These are phyloP conservation scores for Colletotrichum scovillei DNA, from an alignment of 2,329 filamentous ascomycete species.

Conservation along the genomic window DNA sequence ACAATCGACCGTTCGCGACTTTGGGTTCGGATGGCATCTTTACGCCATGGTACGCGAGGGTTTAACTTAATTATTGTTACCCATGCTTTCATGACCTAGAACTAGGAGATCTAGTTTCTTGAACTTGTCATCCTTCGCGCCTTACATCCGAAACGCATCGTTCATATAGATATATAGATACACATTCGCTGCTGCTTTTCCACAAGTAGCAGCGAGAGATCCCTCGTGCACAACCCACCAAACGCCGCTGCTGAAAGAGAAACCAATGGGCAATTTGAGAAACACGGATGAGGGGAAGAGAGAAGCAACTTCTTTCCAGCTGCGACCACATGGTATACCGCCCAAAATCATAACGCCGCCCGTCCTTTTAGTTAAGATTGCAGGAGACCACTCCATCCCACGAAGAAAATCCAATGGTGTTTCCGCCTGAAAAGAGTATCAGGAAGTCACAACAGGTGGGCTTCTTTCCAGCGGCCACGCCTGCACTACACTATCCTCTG, in stretches of 20 bases:
- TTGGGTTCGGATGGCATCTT: neutral
- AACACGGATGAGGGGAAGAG: neutral
- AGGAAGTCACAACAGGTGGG: neutral
- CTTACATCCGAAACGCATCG: neutral
- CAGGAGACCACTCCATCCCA: neutral
- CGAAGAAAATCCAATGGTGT: neutral
- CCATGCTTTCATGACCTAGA: neutral
- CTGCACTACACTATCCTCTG: slow-evolving; percentile 50
- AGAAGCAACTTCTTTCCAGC: neutral
- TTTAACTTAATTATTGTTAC: neutral
- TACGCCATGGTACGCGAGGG: neutral
- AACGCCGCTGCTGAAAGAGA: slow-evolving; percentile 16
- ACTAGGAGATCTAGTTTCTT: neutral
- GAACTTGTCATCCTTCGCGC: neutral
- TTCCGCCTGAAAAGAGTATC: neutral
- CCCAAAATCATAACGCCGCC: slow-evolving; percentile 13
- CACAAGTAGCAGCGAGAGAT: neutral
- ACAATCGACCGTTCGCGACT: neutral
- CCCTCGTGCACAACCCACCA: neutral
- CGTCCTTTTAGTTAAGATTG: neutral
- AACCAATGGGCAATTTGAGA: neutral
- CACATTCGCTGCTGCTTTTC: neutral
- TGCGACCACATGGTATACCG: slow-evolving; percentile 22
- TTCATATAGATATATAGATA: neutral
- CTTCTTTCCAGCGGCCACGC: neutral